A percentile compares a stretch with the other conserved stretches of the same genome.
phyloP scores from a whole-genome alignment of 2,329 filamentous ascomycete species.

The Penicillium sp. region DNA sequence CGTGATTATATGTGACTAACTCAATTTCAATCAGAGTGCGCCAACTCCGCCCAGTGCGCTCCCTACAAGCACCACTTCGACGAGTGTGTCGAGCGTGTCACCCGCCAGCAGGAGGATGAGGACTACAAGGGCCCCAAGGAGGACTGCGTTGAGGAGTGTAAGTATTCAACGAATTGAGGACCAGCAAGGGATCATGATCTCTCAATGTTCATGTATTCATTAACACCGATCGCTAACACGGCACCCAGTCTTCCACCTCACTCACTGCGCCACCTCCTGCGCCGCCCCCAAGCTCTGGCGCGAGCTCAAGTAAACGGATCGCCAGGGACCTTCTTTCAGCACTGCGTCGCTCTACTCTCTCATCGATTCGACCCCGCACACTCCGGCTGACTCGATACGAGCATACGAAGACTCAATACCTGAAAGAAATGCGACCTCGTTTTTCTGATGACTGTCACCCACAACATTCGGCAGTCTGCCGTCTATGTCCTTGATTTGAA shows the following conservation, averaged over 20 bases:
- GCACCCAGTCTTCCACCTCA: constrained; percentile 90
- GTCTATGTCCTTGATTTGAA: constrained; percentile 25
- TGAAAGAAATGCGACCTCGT: constrained; percentile 15
- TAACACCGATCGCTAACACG: constrained; percentile 16
- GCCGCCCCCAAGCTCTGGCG: constrained; percentile 96
- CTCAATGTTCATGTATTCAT: background rate
- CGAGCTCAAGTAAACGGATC: constrained; percentile 75
- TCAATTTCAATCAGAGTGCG: constrained; percentile 69
- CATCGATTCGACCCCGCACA: constrained; percentile 10
- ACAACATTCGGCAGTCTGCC: constrained; percentile 21
- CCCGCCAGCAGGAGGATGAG: constrained; percentile 65
- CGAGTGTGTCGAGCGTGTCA: constrained; percentile 95
- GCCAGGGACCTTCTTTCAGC: constrained; percentile 13
- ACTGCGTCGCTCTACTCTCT: constrained; percentile 15
- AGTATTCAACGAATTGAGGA: constrained; percentile 45
- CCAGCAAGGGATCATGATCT: background rate
- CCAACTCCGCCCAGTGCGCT: constrained; percentile 79
- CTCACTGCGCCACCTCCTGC: constrained; percentile 90
- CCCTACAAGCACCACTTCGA: constrained; percentile 97
- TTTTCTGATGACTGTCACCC: constrained; percentile 24
- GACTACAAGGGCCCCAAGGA: constrained; percentile 75
- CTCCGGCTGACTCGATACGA: constrained; percentile 11
- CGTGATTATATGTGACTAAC: constrained; percentile 9
- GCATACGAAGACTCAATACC: constrained; percentile 7
- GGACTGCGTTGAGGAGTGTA: constrained; percentile 99